phyloP scores from a whole-genome alignment of 2,329 filamentous ascomycete species.

The Tolypocladium endophyticum region DNA sequence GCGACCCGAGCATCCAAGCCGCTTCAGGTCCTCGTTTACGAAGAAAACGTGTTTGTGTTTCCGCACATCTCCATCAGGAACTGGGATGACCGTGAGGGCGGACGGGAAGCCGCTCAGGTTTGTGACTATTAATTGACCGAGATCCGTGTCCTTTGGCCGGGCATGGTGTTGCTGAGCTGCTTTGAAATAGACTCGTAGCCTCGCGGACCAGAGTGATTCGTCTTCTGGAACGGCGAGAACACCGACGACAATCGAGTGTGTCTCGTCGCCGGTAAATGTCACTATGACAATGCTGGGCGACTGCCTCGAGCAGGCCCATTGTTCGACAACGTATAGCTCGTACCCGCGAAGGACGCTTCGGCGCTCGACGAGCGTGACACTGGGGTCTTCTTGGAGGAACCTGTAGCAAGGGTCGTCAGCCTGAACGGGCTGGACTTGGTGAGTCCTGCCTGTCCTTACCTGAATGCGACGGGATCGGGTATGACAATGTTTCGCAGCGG shows the following conservation, averaged over 20 bases:
- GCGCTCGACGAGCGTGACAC: constrained; percentile 64
- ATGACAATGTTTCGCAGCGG: constrained; percentile 40
- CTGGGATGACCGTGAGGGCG: constrained; percentile 78
- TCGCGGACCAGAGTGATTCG: constrained; percentile 67
- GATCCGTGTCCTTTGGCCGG: constrained; percentile 65
- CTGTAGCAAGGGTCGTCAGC: constrained; percentile 20
- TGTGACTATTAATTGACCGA: constrained; percentile 86
- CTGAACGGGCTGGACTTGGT: too few species aligned
- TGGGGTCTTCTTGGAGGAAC: constrained; percentile 78
- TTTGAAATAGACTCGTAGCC: constrained; percentile 74
- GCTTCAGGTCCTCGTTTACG: constrained; percentile 88
- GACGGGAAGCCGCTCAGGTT: constrained; percentile 90
- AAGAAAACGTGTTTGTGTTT: constrained; percentile 77
- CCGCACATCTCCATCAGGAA: constrained; percentile 76
- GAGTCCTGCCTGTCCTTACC: constrained; percentile 23
- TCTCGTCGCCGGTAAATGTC: constrained; percentile 81
- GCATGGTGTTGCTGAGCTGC: constrained; percentile 80
- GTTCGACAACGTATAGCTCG: constrained; percentile 88
- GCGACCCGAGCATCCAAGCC: constrained; percentile 82
- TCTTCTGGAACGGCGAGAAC: constrained; percentile 76
- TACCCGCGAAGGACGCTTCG: constrained; percentile 66
- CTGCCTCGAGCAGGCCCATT: constrained; percentile 89
- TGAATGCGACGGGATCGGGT: constrained; percentile 47
- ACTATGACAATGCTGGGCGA: constrained; percentile 88
- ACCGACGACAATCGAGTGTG: constrained; percentile 66